Conservation (phyloP, 2,329 filamentous ascomycete genomes). For the Elsinoe fawcettii region DNA sequence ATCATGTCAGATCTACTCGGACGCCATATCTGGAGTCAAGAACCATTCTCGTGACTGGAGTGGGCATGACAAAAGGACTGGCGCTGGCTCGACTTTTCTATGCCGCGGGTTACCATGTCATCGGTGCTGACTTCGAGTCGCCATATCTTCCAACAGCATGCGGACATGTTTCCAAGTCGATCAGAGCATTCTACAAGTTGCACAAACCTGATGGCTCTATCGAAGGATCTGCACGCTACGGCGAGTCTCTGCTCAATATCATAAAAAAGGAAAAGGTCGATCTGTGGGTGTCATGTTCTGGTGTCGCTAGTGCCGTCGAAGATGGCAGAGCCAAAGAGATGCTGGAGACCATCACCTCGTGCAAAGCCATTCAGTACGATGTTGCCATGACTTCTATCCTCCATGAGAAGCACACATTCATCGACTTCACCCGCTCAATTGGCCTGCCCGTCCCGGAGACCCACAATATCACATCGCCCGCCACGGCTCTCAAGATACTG, state of each 20-base stretch:
- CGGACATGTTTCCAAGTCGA: conserved; percentile 51
- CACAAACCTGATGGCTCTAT: conserved; percentile 28
- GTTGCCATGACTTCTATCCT: conserved; percentile 49
- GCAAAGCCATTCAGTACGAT: conserved; percentile 58
- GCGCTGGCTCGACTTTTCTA: conserved; percentile 58
- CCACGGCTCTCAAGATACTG: conserved; percentile 49
- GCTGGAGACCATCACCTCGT: conserved; percentile 50
- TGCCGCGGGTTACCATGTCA: conserved; percentile 57
- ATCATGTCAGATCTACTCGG: conserved; percentile 22
- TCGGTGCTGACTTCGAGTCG: conserved; percentile 59
- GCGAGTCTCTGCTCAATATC: conserved; percentile 50
- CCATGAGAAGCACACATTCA: conserved; percentile 60
- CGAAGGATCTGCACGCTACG: conserved; percentile 43
- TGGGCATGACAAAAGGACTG: conserved; percentile 65
- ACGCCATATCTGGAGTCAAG: conserved; percentile 37
- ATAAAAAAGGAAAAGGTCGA: conserved; percentile 55
- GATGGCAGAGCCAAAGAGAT: conserved; percentile 58
- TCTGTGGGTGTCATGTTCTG: conserved; percentile 67
- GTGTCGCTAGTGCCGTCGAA: conserved; percentile 56
- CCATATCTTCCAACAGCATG: conserved; percentile 30
- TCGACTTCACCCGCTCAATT: conserved; percentile 47
- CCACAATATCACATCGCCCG: conserved; percentile 45
- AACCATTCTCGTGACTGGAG: conserved; percentile 62
- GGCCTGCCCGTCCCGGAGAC: conserved; percentile 43
- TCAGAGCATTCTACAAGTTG: conserved; percentile 49